A percentile compares a stretch with the other conserved stretches of the same genome.
phyloP scores from a whole-genome alignment of 257 asterid species.

The Jasminum sambac region DNA sequence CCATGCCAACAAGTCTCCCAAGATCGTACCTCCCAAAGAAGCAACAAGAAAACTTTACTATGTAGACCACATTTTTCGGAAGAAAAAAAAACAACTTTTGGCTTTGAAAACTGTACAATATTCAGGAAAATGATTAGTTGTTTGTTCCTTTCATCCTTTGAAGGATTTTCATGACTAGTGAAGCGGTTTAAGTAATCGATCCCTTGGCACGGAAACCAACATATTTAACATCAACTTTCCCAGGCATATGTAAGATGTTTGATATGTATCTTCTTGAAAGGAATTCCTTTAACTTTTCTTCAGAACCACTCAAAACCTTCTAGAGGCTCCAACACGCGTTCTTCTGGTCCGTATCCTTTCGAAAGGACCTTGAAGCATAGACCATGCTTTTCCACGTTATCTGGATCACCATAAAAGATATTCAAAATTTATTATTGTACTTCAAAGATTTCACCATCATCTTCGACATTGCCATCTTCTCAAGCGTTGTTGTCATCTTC shows the following conservation, averaged over 20 bases:
- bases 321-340: slow-evolving; percentile 86
- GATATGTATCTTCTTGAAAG: too few species aligned
- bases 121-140: slow-evolving; percentile 71
- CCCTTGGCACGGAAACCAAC: slow-evolving; percentile 97
- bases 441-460: slow-evolving; percentile 50
- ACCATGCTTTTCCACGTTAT: slow-evolving; percentile 17
- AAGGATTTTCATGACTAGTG: slow-evolving; percentile 49
- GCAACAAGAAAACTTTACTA: slow-evolving; percentile 58
- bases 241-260: too few species aligned
- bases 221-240: slow-evolving; percentile 71
- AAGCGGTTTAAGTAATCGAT: slow-evolving; percentile 82
- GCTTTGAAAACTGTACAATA: slow-evolving; percentile 53
- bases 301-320: background rate
- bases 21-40: slow-evolving; percentile 79
- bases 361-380: slow-evolving; percentile 76
- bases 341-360: slow-evolving; percentile 70
- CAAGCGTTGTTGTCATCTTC: background rate
- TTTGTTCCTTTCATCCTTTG: slow-evolving; percentile 57
- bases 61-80: slow-evolving; percentile 76
- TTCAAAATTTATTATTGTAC: slow-evolving; percentile 52
- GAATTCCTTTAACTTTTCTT: slow-evolving; percentile 40
- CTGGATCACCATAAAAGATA: slow-evolving; percentile 64
- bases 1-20: slow-evolving; percentile 63
- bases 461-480: slow-evolving; percentile 13
- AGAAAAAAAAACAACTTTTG: slow-evolving; percentile 67